Evolutionary conservation across 345 rosid species (phyloP).

Genomic region (Dovyalis caffra): DNA sequence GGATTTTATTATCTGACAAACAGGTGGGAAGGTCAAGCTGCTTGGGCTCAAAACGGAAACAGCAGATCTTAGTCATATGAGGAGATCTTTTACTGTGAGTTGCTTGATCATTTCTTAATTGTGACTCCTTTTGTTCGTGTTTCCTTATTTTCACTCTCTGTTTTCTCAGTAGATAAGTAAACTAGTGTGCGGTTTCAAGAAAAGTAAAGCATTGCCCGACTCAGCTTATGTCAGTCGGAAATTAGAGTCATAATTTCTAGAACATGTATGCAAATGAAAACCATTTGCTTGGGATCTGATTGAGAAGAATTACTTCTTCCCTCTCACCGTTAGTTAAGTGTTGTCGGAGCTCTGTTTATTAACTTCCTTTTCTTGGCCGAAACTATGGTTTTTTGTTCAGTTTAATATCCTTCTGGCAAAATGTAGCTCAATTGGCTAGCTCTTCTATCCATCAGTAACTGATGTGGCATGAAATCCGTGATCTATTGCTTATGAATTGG

Average conservation of each 20-base stretch:
- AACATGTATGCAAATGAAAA: not conserved
- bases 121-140: not conserved
- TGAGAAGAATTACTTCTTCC: not conserved
- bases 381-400: not conserved
- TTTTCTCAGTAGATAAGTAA: not conserved
- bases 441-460: conserved; percentile 9
- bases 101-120: conserved; percentile 8
- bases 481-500: conserved; percentile 20
- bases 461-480: conserved; percentile 25
- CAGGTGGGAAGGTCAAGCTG: conserved; percentile 15
- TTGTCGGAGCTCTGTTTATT: not conserved
- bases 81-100: conserved; percentile 78
- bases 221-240: conserved; percentile 15
- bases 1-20: not conserved
- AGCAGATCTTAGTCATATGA: conserved; percentile 79
- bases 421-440: conserved; percentile 25
- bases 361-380: not conserved
- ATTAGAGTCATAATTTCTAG: not conserved
- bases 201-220: not conserved
- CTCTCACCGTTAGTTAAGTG: not conserved
- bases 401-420: conserved; percentile 18
- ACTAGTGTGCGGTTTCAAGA: conserved; percentile 19
- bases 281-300: conserved; percentile 22
- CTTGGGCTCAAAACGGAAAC: conserved; percentile 33
- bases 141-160: not conserved